Conservation (phyloP, 495 filamentous ascomycete genomes). For the Annulohypoxylon moriforme region DNA sequence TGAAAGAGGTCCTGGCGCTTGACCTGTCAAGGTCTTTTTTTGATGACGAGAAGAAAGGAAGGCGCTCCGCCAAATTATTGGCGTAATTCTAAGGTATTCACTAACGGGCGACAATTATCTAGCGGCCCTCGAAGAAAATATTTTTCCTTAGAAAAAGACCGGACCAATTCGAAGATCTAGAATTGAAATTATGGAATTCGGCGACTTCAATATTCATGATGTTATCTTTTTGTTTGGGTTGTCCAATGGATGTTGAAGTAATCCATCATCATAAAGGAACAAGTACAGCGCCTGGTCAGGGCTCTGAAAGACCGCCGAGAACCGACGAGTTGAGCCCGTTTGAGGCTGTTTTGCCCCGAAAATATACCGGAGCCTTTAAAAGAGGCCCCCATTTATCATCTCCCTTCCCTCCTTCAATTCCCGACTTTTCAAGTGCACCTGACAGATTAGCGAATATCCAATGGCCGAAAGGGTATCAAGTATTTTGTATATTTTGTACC, state of each 20-base stretch:
- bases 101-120: constrained; percentile 8
- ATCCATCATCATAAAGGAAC: constrained; percentile 20
- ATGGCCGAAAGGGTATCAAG: constrained; percentile 1
- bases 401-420: constrained; percentile 41
- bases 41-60: background rate
- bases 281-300: constrained; percentile 8
- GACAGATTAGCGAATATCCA: constrained; percentile 29
- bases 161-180: constrained; percentile 21
- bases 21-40: constrained; percentile 4
- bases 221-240: constrained; percentile 7
- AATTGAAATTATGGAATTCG: constrained; percentile 13
- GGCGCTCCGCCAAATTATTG: background rate
- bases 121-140: background rate
- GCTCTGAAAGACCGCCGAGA: constrained; percentile 28
- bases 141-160: constrained; percentile 19
- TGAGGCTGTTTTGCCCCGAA: constrained; percentile 37
- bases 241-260: constrained; percentile 24
- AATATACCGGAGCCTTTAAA: constrained; percentile 38
- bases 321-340: constrained; percentile 9
- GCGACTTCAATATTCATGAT: constrained; percentile 28
- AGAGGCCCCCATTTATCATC: constrained; percentile 27
- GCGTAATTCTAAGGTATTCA: constrained; percentile 11
- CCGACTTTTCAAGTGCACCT: constrained; percentile 44
- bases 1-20: constrained; percentile 12
- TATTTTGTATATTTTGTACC: background rate